Conservation (phyloP, 768 basidiomycete species). For the Amanita thiersii region DNA sequence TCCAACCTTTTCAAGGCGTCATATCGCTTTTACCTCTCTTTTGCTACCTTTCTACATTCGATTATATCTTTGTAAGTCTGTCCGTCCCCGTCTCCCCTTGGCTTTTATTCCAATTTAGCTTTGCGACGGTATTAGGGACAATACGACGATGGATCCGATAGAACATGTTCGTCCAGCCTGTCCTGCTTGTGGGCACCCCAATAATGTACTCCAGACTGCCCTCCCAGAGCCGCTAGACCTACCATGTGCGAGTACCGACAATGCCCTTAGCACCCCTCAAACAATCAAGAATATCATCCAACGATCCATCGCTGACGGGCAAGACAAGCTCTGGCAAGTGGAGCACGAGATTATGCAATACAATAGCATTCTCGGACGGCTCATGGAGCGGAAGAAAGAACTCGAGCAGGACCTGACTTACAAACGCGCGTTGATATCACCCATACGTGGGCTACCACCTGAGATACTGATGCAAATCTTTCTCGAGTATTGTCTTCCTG, state of each 20-base stretch:
- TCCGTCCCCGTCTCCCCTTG: no score
- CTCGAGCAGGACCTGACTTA: neutral
- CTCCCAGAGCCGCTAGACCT: neutral
- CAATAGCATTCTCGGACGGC: neutral
- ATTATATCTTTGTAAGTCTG: no score
- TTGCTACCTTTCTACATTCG: no score
- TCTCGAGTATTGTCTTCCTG: neutral
- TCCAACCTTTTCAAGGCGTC: no score
- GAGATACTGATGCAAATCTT: constrained; percentile 2
- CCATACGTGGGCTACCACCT: neutral
- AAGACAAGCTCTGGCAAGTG: neutral
- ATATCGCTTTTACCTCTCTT: no score
- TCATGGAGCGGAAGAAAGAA: neutral
- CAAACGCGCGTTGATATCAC: neutral
- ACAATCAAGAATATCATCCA: neutral
- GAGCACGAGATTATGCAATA: neutral
- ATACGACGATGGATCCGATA: no score
- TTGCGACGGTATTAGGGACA: no score
- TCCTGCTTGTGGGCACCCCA: neutral
- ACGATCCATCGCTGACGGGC: neutral
- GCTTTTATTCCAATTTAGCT: no score
- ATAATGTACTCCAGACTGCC: neutral
- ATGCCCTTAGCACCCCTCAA: neutral
- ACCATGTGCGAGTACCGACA: neutral
- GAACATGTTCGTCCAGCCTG: no score